A percentile compares a stretch with the other conserved stretches of the same genome.
phyloP scores from a whole-genome alignment of 345 rosid species.

The Linum usitatissimum region DNA sequence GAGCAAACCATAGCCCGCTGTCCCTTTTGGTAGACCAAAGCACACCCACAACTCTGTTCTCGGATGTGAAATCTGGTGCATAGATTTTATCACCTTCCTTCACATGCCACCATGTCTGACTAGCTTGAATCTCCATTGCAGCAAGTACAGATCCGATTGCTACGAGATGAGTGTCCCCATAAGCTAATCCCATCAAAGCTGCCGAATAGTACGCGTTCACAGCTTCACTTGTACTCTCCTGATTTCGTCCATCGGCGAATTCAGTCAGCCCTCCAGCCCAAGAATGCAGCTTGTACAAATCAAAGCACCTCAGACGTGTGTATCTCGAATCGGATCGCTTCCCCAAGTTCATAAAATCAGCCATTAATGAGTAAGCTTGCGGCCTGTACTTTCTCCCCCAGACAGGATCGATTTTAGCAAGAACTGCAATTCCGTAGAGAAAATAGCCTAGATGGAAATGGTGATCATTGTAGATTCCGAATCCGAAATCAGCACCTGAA shows the following conservation, averaged over 20 bases:
- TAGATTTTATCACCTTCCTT: constrained; percentile 49
- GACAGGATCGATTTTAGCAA: constrained; percentile 62
- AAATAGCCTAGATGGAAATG: constrained; percentile 90
- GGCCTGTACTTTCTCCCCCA: constrained; percentile 83
- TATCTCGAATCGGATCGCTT: constrained; percentile 39
- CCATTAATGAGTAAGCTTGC: constrained; percentile 73
- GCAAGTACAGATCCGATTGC: constrained; percentile 54
- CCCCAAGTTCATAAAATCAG: constrained; percentile 71
- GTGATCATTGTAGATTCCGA: constrained; percentile 66
- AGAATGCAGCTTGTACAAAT: constrained; percentile 81
- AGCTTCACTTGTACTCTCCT: constrained; percentile 92
- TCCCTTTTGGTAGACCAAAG: constrained; percentile 89
- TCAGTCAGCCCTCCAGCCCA: constrained; percentile 96
- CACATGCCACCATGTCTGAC: constrained; percentile 90
- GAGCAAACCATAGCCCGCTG: constrained; percentile 86
- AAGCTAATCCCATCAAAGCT: constrained; percentile 83
- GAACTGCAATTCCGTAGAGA: constrained; percentile 76
- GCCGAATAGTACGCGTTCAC: constrained; percentile 87
- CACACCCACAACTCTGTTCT: constrained; percentile 77
- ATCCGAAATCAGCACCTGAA: constrained; percentile 76
- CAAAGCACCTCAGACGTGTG: constrained; percentile 76
- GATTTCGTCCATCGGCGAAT: constrained; percentile 76
- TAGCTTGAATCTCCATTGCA: constrained; percentile 79
- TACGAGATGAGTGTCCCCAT: constrained; percentile 69
- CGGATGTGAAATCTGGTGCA: constrained; percentile 48